Conservation (phyloP, 768 basidiomycete genomes). For the Psilocybe cubensis region DNA sequence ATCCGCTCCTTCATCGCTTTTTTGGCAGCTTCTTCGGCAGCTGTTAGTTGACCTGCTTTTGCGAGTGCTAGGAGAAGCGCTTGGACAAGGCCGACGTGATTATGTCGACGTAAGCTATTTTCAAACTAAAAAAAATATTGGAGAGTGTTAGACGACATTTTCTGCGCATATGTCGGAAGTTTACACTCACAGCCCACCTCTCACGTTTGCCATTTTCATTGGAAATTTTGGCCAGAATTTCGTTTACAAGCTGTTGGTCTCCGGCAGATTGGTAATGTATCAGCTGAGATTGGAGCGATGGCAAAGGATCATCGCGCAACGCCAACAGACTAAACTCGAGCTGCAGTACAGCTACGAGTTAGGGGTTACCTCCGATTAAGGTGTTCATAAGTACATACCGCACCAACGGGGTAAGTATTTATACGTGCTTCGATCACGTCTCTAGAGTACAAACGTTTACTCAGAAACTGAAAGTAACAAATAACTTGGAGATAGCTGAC, state of each 20-base stretch:
- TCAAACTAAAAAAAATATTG: constrained; percentile 61
- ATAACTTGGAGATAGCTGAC: constrained; percentile 15
- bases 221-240: constrained; percentile 57
- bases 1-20: constrained; percentile 49
- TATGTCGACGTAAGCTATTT: constrained; percentile 85
- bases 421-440: constrained; percentile 89
- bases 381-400: constrained; percentile 55
- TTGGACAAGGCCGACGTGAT: constrained; percentile 83
- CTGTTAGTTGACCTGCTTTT: constrained; percentile 63
- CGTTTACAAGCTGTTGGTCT: constrained; percentile 47
- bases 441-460: constrained; percentile 40
- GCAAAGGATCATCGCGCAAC: constrained; percentile 81
- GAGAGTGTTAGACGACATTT: constrained; percentile 19
- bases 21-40: constrained; percentile 50
- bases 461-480: constrained; percentile 9
- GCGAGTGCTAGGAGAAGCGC: constrained; percentile 75
- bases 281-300: constrained; percentile 64
- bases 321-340: constrained; percentile 93
- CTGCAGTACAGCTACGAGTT: constrained; percentile 39
- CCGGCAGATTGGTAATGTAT: constrained; percentile 47
- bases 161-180: constrained; percentile 14
- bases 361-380: constrained; percentile 14
- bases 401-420: constrained; percentile 85
- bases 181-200: constrained; percentile 74
- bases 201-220: constrained; percentile 78